These are phyloP conservation scores for Umbelopsis vinacea DNA, from an alignment of 192 early-diverging fungal species.

Conservation along the genomic window DNA sequence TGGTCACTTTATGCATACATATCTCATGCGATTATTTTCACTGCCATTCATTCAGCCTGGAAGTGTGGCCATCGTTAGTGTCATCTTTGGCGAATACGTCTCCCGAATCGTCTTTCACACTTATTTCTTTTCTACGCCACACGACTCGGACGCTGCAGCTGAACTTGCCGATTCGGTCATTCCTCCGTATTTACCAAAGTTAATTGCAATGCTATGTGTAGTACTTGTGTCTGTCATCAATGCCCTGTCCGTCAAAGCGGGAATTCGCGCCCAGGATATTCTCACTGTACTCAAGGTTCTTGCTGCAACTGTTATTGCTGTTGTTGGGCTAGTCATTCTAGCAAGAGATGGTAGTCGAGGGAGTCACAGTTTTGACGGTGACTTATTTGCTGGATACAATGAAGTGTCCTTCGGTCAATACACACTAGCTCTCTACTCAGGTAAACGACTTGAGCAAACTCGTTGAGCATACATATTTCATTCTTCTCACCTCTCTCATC, in stretches of 20 bases:
- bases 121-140: conserved; percentile 46
- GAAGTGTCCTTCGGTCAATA: conserved; percentile 64
- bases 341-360: conserved; percentile 52
- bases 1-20: neutral
- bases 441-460: conserved; percentile 25
- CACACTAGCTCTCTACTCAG: conserved; percentile 75
- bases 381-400: conserved; percentile 63
- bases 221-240: conserved; percentile 67
- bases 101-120: conserved; percentile 68
- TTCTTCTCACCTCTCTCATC: conserved; percentile 17
- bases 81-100: conserved; percentile 79
- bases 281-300: conserved; percentile 76
- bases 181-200: conserved; percentile 49
- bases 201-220: conserved; percentile 64
- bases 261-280: conserved; percentile 71
- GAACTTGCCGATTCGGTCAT: conserved; percentile 42
- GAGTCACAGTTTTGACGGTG: conserved; percentile 60
- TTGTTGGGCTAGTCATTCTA: conserved; percentile 69
- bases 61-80: conserved; percentile 75
- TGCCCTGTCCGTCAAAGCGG: conserved; percentile 64
- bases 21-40: conserved; percentile 1
- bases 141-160: conserved; percentile 41
- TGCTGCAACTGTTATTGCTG: conserved; percentile 66
- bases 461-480: conserved; percentile 19
- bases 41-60: conserved; percentile 49